Evolutionary conservation across 768 basidiomycete species (phyloP), one percentile per base, ranked within the genome.

Genomic region (Polyporus arcularius): DNA sequence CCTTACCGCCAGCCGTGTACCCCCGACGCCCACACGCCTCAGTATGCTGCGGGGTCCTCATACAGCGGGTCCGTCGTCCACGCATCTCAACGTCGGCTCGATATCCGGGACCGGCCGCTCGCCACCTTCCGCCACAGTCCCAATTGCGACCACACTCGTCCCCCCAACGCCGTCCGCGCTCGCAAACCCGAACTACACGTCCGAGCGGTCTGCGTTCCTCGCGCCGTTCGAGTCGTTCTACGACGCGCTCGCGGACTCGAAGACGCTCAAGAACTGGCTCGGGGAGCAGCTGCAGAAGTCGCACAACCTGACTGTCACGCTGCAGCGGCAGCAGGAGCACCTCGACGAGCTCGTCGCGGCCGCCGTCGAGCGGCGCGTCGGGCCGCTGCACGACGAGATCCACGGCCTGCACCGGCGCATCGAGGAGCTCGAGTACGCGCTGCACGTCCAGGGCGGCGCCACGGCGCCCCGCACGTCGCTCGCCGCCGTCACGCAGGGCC

Each of bases 181-280:
- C 18, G 85, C 86, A 15, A 83, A 82, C 42, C 82, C 85, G 1
- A 81, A 80, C 12, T 86, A 84, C 67, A 68, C 82, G 10, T 82
- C 82, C 26, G 87, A 88, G 68, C 91, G 88, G 70, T 77, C 83
- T 1, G 87, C 90, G 18, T 95, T 95, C 72, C 75, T 95, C 50
- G 85, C 88, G 0, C 92, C 90, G 3, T 95, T 94, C 65, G 90
- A 89, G 68, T 73, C 81, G 53, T 94, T 95, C 73, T 95, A 93
- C 70, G 92, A 94, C 60, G 87, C 91, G 3, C 82, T 95, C 35
- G 82, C 86, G 56, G 93, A 93, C 71, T 86, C 89, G 15, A 87
- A 85, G 68, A 85, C 90, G 68, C 82, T 94, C 58, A 92, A 93
- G 74, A 68, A 71, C 40, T 92, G 91, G 87, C 79, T 94, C 7